Percentiles rank a stretch among this genome's conserved stretches.
Evolutionary conservation across 108 stramenopile species (phyloP).

Genomic region (Cyclotella cryptica): DNA sequence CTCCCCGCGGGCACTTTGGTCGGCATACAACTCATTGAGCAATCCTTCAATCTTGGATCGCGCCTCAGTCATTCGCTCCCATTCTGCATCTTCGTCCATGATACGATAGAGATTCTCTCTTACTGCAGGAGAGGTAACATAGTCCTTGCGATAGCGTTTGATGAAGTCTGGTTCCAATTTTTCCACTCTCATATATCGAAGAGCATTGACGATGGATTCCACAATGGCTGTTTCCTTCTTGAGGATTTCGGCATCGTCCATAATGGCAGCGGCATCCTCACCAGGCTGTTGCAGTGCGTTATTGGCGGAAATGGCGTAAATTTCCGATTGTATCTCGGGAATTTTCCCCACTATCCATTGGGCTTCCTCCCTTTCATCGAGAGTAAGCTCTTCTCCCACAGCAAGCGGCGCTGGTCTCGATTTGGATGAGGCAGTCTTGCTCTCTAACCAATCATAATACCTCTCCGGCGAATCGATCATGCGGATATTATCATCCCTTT

Average conservation of each 20-base stretch:
- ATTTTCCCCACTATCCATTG: slow-evolving; percentile 83
- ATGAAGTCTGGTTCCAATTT: slow-evolving; percentile 88
- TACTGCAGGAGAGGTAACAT: slow-evolving; percentile 75
- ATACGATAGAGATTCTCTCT: slow-evolving; percentile 77
- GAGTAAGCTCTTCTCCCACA: slow-evolving; percentile 54
- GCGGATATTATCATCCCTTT: slow-evolving; percentile 87
- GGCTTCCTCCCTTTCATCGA: slow-evolving; percentile 80
- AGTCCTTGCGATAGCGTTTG: slow-evolving; percentile 77
- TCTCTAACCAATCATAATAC: slow-evolving; percentile 75
- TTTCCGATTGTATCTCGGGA: slow-evolving; percentile 74
- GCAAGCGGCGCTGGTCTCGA: slow-evolving; percentile 13
- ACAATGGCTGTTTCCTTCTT: slow-evolving; percentile 63
- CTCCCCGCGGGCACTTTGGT: slow-evolving; percentile 49
- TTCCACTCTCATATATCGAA: slow-evolving; percentile 79
- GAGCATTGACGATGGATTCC: slow-evolving; percentile 70
- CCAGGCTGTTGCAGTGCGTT: slow-evolving; percentile 2
- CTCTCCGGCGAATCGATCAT: slow-evolving; percentile 78
- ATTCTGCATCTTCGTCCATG: slow-evolving; percentile 87
- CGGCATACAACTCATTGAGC: slow-evolving; percentile 45
- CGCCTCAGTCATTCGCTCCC: slow-evolving; percentile 73
- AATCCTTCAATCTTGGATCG: slow-evolving; percentile 71
- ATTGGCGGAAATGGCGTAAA: slow-evolving; percentile 42
- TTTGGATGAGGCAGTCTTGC: slow-evolving; percentile 49
- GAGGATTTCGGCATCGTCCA: slow-evolving; percentile 47
- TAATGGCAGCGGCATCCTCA: slow-evolving; percentile 35